Conservation (phyloP, 2,329 filamentous ascomycete species). For the Botrytis pseudocinerea region DNA sequence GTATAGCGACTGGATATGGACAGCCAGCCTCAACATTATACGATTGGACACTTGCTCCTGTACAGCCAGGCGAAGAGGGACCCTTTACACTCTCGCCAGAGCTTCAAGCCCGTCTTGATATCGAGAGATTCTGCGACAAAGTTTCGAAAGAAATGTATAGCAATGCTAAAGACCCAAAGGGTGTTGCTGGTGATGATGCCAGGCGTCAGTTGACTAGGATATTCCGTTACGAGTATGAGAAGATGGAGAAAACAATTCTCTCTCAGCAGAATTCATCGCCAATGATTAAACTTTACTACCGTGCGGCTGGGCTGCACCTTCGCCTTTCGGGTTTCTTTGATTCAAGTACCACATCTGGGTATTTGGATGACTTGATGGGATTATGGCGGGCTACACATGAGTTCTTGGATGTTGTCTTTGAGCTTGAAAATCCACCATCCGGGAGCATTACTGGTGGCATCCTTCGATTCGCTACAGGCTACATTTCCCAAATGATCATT, state of each 20-base stretch:
- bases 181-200: conserved; percentile 67
- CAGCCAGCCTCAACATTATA: conserved; percentile 77
- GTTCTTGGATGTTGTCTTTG: conserved; percentile 62
- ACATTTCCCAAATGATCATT: conserved; percentile 84
- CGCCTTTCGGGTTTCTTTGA: conserved; percentile 81
- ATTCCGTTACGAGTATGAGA: conserved; percentile 64
- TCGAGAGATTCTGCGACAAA: conserved; percentile 75
- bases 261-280: conserved; percentile 57
- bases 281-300: conserved; percentile 65
- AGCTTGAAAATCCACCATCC: conserved; percentile 54
- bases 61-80: conserved; percentile 59
- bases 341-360: conserved; percentile 68
- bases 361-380: conserved; percentile 72
- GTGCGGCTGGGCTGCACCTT: conserved; percentile 72
- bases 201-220: conserved; percentile 66
- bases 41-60: conserved; percentile 66
- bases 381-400: conserved; percentile 70
- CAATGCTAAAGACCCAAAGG: conserved; percentile 70
- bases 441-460: conserved; percentile 48
- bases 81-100: conserved; percentile 61
- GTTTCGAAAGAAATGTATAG: conserved; percentile 79
- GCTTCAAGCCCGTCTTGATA: conserved; percentile 66
- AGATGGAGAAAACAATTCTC: conserved; percentile 61
- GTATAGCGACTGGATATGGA: conserved; percentile 79
- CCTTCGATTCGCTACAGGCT: conserved; percentile 69